Evolutionary conservation across 768 basidiomycete species (phyloP).

Genomic region (Suillus clintonianus): DNA sequence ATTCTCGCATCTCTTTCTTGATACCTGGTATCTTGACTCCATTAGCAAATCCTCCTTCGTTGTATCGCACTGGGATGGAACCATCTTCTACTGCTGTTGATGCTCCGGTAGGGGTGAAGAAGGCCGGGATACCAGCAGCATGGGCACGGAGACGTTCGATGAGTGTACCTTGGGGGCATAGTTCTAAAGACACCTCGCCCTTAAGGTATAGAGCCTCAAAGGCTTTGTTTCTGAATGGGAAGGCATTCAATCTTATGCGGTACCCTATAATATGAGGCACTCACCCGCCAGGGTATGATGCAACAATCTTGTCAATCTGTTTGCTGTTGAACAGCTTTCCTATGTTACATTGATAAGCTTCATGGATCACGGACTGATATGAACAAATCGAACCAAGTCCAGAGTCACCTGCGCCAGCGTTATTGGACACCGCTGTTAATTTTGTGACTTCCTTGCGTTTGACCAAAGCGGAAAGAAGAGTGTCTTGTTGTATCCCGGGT

Average conservation of each 20-base stretch:
- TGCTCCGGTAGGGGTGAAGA: constrained; percentile 90
- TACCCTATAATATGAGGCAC: constrained; percentile 16
- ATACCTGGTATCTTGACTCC: constrained; percentile 75
- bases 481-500: constrained; percentile 49
- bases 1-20: constrained; percentile 73
- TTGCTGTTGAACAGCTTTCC: constrained; percentile 74
- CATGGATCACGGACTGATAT: background rate
- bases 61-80: constrained; percentile 76
- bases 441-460: constrained; percentile 72
- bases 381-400: constrained; percentile 57
- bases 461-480: constrained; percentile 75
- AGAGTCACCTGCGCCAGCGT: constrained; percentile 70
- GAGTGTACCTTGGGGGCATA: constrained; percentile 91
- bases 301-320: constrained; percentile 81
- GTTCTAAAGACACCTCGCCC: constrained; percentile 81
- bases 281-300: constrained; percentile 87
- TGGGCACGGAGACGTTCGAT: constrained; percentile 87
- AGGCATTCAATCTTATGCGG: background rate
- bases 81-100: constrained; percentile 87
- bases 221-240: constrained; percentile 69
- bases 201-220: constrained; percentile 82
- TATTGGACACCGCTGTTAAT: constrained; percentile 87
- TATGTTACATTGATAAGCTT: constrained; percentile 27
- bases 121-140: constrained; percentile 91
- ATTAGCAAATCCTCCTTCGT: constrained; percentile 66